Conservation (phyloP, 176 grass and related monocot species). For the Eragrostis nindensis region DNA sequence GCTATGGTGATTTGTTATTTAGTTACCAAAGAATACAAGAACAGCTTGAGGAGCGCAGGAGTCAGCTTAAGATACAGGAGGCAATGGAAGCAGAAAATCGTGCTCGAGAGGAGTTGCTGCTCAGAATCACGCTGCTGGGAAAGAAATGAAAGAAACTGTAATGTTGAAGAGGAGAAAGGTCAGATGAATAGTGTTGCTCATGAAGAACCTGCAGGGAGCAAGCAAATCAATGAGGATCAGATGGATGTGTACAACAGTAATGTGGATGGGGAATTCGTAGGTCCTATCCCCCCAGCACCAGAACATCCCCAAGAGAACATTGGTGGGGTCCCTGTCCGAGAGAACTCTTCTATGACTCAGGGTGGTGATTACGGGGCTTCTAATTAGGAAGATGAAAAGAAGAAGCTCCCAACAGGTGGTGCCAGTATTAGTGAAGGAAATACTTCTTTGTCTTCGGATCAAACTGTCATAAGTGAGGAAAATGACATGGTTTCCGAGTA, state of each 20-base stretch:
- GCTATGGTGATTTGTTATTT: conserved; percentile 72
- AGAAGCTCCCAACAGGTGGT: not conserved
- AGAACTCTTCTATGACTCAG: too few relatives aligned
- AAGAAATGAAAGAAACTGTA: conserved; percentile 35
- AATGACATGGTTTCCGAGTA: too few relatives aligned
- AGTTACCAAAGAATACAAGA: conserved; percentile 58
- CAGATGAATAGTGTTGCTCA: not conserved
- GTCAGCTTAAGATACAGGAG: conserved; percentile 42
- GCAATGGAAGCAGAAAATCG: conserved; percentile 41
- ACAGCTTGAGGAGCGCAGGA: conserved; percentile 66
- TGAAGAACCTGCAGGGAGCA: conserved; percentile 40
- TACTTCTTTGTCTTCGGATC: not conserved
- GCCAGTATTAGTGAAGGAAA: conserved; percentile 23
- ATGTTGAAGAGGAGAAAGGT: conserved; percentile 20
- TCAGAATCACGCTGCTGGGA: conserved; percentile 16
- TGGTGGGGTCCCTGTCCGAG: not conserved
- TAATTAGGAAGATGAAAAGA: conserved; percentile 15
- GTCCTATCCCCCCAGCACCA: too few relatives aligned
- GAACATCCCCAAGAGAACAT: conserved; percentile 31
- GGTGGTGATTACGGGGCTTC: not conserved
- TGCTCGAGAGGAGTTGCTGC: conserved; percentile 24
- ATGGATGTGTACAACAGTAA: conserved; percentile 42
- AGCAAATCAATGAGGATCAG: conserved; percentile 23
- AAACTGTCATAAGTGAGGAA: conserved; percentile 1
- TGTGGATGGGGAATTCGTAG: conserved; percentile 29